phyloP scores from a whole-genome alignment of 106 monocot genomes.

The Phalaenopsis aphrodite region DNA sequence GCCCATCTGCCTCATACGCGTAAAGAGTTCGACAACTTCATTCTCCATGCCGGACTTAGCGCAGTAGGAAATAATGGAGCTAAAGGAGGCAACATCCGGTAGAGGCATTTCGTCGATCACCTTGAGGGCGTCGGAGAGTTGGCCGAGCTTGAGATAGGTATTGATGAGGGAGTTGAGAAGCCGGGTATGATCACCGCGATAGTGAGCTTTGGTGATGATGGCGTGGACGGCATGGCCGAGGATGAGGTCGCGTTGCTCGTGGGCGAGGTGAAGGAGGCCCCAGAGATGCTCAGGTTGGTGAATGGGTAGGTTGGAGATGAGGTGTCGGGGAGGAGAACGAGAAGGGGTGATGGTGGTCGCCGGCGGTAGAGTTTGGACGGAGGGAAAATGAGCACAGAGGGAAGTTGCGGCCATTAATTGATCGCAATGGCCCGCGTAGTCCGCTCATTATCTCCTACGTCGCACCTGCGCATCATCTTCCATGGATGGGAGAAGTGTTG shows the following conservation, averaged over 20 bases:
- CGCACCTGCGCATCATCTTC: no score
- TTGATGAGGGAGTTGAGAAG: slow-evolving; percentile 54
- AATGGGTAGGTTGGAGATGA: not conserved
- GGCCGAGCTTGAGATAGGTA: slow-evolving; percentile 37
- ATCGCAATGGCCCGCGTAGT: no score
- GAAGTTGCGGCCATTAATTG: not conserved
- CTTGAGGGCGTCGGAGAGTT: slow-evolving; percentile 39
- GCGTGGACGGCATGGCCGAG: slow-evolving; percentile 47
- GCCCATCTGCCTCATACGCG: slow-evolving; percentile 31
- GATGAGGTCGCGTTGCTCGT: slow-evolving; percentile 23
- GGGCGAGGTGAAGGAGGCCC: slow-evolving; percentile 42
- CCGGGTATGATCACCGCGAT: not conserved
- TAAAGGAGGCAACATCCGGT: slow-evolving; percentile 57
- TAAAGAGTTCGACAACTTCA: slow-evolving; percentile 35
- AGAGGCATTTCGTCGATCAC: slow-evolving; percentile 40
- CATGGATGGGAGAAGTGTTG: no score
- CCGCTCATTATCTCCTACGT: no score
- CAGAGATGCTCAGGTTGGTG: slow-evolving; percentile 4
- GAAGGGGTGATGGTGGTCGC: not conserved
- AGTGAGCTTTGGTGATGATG: slow-evolving; percentile 24
- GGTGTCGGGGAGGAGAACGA: not conserved
- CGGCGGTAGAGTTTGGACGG: not conserved
- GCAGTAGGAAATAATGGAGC: slow-evolving; percentile 52
- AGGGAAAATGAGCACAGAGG: not conserved
- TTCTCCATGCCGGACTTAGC: slow-evolving; percentile 23